Evolutionary conservation across 352 stramenopile genomes (phyloP).

Genomic region (Phytophthora melonis): DNA sequence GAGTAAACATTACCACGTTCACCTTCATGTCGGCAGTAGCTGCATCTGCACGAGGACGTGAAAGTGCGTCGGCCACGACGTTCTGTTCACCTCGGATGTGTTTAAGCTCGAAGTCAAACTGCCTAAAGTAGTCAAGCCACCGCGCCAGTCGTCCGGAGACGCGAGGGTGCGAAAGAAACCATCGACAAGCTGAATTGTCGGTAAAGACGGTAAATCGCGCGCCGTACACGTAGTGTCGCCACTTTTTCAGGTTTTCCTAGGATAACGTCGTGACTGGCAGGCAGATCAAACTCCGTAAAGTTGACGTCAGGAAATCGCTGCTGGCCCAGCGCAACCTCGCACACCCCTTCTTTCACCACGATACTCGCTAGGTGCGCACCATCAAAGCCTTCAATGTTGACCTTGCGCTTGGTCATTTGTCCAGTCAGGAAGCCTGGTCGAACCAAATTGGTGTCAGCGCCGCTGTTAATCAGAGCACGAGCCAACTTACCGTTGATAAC

Average conservation of each 20-base stretch:
- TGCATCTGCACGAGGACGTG: neutral
- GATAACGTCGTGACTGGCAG: neutral
- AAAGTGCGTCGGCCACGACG: neutral
- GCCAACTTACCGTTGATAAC: too few species aligned
- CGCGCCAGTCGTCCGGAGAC: neutral
- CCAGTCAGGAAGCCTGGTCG: too few species aligned
- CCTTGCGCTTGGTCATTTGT: too few species aligned
- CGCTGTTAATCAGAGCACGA: too few species aligned
- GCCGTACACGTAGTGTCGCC: neutral
- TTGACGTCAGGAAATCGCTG: too few species aligned
- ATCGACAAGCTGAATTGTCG: neutral
- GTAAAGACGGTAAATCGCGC: neutral
- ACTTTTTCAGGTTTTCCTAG: neutral
- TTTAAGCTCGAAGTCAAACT: neutral
- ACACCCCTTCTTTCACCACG: too few species aligned
- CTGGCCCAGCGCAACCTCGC: too few species aligned
- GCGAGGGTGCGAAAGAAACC: neutral
- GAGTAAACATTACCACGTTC: neutral
- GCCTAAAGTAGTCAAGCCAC: neutral
- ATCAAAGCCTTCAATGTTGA: too few species aligned
- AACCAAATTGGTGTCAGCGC: too few species aligned
- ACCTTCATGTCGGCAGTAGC: too few species aligned
- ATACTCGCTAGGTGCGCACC: too few species aligned
- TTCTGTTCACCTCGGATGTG: neutral
- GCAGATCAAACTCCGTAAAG: neutral